Percentiles rank a stretch among this genome's conserved stretches.
These are phyloP conservation scores for Diaporthe nobilis DNA, from an alignment of 2,329 filamentous ascomycete genomes.

Conservation along the genomic window DNA sequence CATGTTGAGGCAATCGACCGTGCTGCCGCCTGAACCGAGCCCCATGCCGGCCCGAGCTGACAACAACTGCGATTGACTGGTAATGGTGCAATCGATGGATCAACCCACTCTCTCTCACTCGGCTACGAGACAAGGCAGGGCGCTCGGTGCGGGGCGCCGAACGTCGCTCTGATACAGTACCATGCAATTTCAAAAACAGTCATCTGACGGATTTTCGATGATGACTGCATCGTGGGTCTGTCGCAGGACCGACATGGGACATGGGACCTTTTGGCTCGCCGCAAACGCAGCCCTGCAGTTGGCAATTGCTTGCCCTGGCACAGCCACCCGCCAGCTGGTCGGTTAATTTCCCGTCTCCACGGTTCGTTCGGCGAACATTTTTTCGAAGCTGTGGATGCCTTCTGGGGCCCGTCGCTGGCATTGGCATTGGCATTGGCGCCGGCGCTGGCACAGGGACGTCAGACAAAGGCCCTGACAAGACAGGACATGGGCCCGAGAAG, in stretches of 20 bases:
- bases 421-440: constrained; percentile 23
- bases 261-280: neutral
- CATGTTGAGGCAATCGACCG: neutral
- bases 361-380: constrained; percentile 34
- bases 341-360: constrained; percentile 32
- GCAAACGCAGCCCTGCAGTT: constrained; percentile 19
- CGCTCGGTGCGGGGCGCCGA: constrained; percentile 23
- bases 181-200: constrained; percentile 32
- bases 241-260: constrained; percentile 26
- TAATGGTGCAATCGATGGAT: constrained; percentile 28
- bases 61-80: constrained; percentile 11
- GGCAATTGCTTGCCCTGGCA: constrained; percentile 15
- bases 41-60: constrained; percentile 19
- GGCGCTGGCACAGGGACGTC: neutral
- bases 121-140: constrained; percentile 33
- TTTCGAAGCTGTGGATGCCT: constrained; percentile 33
- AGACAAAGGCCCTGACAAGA: constrained; percentile 14
- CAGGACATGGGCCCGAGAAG: neutral
- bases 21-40: constrained; percentile 27
- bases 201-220: constrained; percentile 33
- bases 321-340: constrained; percentile 28
- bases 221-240: constrained; percentile 32
- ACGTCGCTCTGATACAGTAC: constrained; percentile 24
- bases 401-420: constrained; percentile 30
- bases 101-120: constrained; percentile 27